Conservation (phyloP, 2,329 filamentous ascomycete species). For the Hypoxylon sp. region DNA sequence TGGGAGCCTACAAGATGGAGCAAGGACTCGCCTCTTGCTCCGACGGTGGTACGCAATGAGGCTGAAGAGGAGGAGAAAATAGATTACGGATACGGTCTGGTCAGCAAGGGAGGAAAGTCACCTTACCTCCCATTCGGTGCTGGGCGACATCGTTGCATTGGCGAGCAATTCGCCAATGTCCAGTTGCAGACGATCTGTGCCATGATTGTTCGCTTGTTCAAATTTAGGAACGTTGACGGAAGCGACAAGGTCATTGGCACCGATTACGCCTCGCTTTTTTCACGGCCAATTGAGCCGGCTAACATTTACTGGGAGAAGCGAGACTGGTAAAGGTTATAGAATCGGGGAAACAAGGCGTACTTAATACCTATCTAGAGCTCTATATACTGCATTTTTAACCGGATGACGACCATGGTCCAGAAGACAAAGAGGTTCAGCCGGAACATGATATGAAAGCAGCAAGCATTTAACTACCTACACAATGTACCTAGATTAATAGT, state of each 20-base stretch:
- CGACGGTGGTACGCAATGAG: conserved; percentile 59
- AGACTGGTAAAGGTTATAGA: conserved; percentile 49
- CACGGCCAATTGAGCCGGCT: conserved; percentile 77
- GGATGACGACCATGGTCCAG: conserved; percentile 30
- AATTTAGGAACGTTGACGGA: conserved; percentile 81
- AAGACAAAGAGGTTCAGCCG: conserved; percentile 23
- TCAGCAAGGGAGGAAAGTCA: conserved; percentile 89
- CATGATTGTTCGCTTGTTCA: conserved; percentile 81
- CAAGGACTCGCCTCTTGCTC: conserved; percentile 68
- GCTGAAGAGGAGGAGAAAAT: conserved; percentile 77
- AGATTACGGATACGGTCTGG: conserved; percentile 93
- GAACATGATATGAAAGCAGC: conserved; percentile 34
- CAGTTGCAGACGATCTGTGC: conserved; percentile 89
- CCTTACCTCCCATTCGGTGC: conserved; percentile 96
- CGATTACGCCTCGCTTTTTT: conserved; percentile 79
- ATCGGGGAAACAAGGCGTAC: conserved; percentile 14
- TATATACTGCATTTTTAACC: conserved; percentile 36
- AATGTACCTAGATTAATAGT: conserved; percentile 43
- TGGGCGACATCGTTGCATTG: conserved; percentile 92
- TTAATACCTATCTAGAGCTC: conserved; percentile 27
- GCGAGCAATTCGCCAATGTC: conserved; percentile 95
- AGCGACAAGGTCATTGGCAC: conserved; percentile 75
- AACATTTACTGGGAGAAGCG: conserved; percentile 81
- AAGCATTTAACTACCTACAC: conserved; percentile 30
- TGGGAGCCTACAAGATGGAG: conserved; percentile 97